Evolutionary conservation across 2,329 filamentous ascomycete species (phyloP).

Genomic region (Stromatinia cepivora): DNA sequence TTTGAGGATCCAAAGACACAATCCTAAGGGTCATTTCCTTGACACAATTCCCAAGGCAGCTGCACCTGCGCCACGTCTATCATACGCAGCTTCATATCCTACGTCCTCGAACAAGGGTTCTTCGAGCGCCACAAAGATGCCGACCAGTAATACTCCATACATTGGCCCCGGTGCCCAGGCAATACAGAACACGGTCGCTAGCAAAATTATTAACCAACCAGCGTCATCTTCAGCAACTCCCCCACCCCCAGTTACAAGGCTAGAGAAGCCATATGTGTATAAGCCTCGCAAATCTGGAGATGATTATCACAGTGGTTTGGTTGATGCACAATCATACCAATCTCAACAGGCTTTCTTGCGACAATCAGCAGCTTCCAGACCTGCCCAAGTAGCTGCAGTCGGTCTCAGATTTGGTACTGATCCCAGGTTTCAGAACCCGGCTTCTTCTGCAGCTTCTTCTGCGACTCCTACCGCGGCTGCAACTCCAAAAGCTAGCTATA

Average conservation of each 20-base stretch:
- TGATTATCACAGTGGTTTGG: conserved; percentile 32
- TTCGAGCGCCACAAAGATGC: conserved; percentile 38
- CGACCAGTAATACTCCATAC: conserved; percentile 25
- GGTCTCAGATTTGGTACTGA: conserved; percentile 39
- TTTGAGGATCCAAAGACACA: conserved; percentile 58
- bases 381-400: conserved; percentile 27
- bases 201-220: conserved; percentile 31
- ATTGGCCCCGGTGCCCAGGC: background rate
- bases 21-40: conserved; percentile 69
- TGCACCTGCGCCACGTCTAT: conserved; percentile 44
- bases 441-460: conserved; percentile 12
- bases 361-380: conserved; percentile 29
- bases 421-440: conserved; percentile 33
- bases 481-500: background rate
- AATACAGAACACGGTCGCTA: background rate
- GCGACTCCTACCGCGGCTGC: conserved; percentile 6
- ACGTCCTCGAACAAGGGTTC: conserved; percentile 31
- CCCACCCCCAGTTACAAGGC: conserved; percentile 35
- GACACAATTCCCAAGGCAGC: conserved; percentile 63
- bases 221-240: conserved; percentile 30
- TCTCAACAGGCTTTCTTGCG: conserved; percentile 41
- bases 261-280: conserved; percentile 55
- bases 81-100: conserved; percentile 40
- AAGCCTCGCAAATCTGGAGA: conserved; percentile 45
- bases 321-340: conserved; percentile 40